A percentile compares a stretch with the other conserved stretches of the same genome.
phyloP scores from a whole-genome alignment of 176 grass and related monocot species.

The Triticum dicoccoides region DNA sequence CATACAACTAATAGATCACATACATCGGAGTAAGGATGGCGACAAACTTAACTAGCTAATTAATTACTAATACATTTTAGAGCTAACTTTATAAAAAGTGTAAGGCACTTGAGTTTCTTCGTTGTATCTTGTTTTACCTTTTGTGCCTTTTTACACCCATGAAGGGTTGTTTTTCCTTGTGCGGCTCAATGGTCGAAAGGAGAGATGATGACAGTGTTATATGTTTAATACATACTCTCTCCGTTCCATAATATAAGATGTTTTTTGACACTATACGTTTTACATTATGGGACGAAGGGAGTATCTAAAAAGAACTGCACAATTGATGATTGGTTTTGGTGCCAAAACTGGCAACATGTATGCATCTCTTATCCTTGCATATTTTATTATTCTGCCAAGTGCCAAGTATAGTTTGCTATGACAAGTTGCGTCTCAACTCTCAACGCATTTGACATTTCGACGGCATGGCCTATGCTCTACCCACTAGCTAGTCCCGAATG shows the following conservation, averaged over 20 bases:
- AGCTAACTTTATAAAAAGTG: neutral
- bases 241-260: no score
- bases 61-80: neutral
- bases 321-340: neutral
- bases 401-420: neutral
- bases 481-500: neutral
- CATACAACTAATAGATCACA: neutral
- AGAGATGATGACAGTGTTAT: neutral
- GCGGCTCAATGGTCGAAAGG: neutral
- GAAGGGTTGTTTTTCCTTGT: conserved; percentile 4
- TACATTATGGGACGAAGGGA: no score
- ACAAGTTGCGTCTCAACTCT: neutral
- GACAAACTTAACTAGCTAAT: neutral
- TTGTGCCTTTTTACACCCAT: neutral
- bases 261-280: no score
- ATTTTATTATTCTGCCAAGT: no score
- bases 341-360: neutral
- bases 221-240: neutral
- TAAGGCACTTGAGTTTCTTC: neutral
- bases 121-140: neutral
- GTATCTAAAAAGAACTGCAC: neutral
- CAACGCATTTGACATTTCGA: neutral
- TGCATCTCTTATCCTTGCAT: neutral
- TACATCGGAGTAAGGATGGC: neutral
- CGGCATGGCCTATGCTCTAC: neutral